Conservation (phyloP, 208 protist species). For the Crithidia acanthocephali region DNA sequence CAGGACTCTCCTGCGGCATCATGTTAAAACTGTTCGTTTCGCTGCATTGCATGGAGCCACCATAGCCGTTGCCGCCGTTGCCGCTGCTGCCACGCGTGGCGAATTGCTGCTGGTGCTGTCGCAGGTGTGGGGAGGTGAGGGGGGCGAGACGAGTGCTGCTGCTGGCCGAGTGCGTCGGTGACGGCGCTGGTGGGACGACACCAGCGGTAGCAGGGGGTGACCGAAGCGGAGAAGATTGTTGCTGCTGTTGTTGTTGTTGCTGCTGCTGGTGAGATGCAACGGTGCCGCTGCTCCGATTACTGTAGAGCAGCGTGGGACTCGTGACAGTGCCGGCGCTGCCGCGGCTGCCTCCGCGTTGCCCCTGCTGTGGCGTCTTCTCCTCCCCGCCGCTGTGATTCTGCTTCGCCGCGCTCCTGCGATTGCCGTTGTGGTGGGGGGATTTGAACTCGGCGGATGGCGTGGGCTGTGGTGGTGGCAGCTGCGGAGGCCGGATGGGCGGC, state of each 20-base stretch:
- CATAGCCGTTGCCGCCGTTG: constrained; percentile 21
- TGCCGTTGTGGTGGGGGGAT: not conserved
- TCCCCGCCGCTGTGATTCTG: too few relatives aligned
- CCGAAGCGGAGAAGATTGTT: too few relatives aligned
- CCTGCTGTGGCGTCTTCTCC: not conserved
- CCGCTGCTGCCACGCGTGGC: constrained; percentile 4
- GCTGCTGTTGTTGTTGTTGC: too few relatives aligned
- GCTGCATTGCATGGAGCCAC: not conserved
- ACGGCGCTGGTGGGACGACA: not conserved
- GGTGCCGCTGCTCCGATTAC: constrained; percentile 22
- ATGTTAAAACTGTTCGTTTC: constrained; percentile 9
- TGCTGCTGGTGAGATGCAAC: not conserved
- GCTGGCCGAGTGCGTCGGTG: not conserved
- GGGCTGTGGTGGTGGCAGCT: not conserved
- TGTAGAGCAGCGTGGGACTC: constrained; percentile 16
- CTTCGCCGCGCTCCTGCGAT: not conserved
- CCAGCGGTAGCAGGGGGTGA: not conserved
- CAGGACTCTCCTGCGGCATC: constrained; percentile 39
- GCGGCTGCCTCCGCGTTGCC: not conserved
- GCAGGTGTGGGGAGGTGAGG: constrained; percentile 16
- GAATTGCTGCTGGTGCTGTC: constrained; percentile 1
- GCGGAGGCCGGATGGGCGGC: constrained; percentile 3
- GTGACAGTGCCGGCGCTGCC: not conserved
- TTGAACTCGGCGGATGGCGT: not conserved
- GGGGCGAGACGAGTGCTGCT: constrained; percentile 3